Percentiles rank a stretch among this genome's conserved stretches.
These are phyloP conservation scores for Orbilia oligospora DNA, from an alignment of 2,329 filamentous ascomycete species.

Conservation along the genomic window DNA sequence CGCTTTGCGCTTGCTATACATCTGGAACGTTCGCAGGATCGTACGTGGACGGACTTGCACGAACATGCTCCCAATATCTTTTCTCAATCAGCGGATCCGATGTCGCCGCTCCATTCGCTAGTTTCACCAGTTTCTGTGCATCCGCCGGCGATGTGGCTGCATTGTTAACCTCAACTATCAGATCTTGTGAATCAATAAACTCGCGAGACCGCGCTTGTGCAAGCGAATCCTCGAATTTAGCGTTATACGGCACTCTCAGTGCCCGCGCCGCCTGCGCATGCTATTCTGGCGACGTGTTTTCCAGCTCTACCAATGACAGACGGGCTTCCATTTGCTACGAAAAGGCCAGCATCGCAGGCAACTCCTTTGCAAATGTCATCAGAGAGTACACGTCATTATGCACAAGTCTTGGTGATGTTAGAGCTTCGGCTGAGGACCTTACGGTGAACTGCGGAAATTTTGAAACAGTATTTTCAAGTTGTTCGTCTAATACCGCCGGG, in stretches of 20 bases:
- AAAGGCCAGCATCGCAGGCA: conserved; percentile 18
- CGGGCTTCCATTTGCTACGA: conserved; percentile 28
- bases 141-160: conserved; percentile 31
- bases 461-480: conserved; percentile 32
- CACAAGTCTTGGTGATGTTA: conserved; percentile 35
- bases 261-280: conserved; percentile 42
- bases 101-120: conserved; percentile 26
- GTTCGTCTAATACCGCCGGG: conserved; percentile 7
- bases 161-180: conserved; percentile 3
- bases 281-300: conserved; percentile 29
- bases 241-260: conserved; percentile 36
- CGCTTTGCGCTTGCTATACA: conserved; percentile 45
- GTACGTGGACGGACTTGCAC: conserved; percentile 36
- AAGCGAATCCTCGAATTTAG: conserved; percentile 4
- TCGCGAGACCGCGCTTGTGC: conserved; percentile 22
- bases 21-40: conserved; percentile 29
- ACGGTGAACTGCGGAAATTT: conserved; percentile 23
- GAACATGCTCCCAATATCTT: conserved; percentile 25
- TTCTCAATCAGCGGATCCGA: conserved; percentile 19
- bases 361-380: conserved; percentile 12
- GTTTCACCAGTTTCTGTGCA: conserved; percentile 34
- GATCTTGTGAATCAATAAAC: conserved; percentile 26
- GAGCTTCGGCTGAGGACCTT: conserved; percentile 31
- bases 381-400: conserved; percentile 36
- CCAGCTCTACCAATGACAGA: conserved; percentile 24